Conservation (phyloP, 345 rosid species). For the Gossypium thurberi region DNA sequence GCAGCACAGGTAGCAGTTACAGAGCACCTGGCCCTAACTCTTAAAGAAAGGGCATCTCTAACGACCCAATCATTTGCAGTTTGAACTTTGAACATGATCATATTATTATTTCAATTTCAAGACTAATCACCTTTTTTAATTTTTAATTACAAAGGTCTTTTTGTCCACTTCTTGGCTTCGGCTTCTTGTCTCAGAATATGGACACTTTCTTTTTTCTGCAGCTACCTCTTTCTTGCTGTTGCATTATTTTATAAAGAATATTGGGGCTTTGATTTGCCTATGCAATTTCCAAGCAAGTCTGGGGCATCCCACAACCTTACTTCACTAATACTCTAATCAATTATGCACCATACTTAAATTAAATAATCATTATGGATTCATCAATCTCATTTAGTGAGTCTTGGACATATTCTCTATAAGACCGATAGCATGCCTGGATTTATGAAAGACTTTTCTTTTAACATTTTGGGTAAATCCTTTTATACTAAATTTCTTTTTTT, state of each 20-base stretch:
- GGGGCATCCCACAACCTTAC: too few species aligned
- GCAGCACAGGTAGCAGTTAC: neutral
- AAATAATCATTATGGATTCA: too few species aligned
- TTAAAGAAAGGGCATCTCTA: neutral
- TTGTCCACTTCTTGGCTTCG: conserved; percentile 7
- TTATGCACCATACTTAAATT: too few species aligned
- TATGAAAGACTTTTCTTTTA: too few species aligned
- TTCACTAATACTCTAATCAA: too few species aligned
- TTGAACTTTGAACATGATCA: neutral
- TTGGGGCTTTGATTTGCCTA: neutral
- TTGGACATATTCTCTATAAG: too few species aligned
- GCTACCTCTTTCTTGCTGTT: neutral
- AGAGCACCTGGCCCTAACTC: neutral
- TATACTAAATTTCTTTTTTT: too few species aligned
- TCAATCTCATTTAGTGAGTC: too few species aligned
- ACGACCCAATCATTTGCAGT: neutral
- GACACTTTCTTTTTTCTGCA: neutral
- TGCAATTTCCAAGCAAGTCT: neutral
- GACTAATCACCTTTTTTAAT: neutral
- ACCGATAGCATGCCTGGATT: too few species aligned
- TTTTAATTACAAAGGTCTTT: neutral
- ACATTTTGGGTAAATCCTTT: too few species aligned
- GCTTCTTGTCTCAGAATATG: neutral
- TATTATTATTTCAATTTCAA: neutral
- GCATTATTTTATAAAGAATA: neutral